Evolutionary conservation across 2,329 filamentous ascomycete genomes (phyloP).

Genomic region (Venturia aucupariae): DNA sequence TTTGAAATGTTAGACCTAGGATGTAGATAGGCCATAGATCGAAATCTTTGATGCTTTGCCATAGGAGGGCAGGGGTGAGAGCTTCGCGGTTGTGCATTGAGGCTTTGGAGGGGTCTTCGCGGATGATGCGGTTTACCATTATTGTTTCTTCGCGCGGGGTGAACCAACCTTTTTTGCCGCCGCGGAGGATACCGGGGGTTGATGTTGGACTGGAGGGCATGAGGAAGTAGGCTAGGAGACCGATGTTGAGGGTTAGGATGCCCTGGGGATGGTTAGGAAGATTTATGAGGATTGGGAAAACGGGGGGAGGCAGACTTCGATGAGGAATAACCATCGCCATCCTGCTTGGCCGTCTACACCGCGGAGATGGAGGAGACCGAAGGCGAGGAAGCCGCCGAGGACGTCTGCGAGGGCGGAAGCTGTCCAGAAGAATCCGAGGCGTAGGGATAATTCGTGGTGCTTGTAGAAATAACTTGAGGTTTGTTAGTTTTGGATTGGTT

Average conservation of each 20-base stretch:
- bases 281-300: neutral
- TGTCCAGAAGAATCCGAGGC: conserved; percentile 31
- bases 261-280: conserved; percentile 16
- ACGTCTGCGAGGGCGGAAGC: conserved; percentile 26
- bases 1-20: conserved; percentile 20
- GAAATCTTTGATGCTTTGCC: conserved; percentile 20
- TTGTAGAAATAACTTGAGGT: conserved; percentile 30
- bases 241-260: conserved; percentile 18
- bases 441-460: conserved; percentile 26
- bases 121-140: conserved; percentile 22
- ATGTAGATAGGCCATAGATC: conserved; percentile 22
- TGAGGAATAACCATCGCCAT: conserved; percentile 20
- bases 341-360: conserved; percentile 20
- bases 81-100: conserved; percentile 23
- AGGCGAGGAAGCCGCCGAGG: conserved; percentile 27
- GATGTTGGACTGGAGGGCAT: conserved; percentile 22
- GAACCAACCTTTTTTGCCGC: conserved; percentile 27
- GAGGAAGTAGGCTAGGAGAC: conserved; percentile 18
- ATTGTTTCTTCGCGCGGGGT: conserved; percentile 19
- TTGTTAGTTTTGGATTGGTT: conserved; percentile 12
- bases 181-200: conserved; percentile 23
- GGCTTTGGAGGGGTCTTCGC: conserved; percentile 21
- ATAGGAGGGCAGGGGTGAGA: conserved; percentile 19
- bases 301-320: conserved; percentile 10
- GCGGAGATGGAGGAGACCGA: conserved; percentile 27